These are phyloP conservation scores for Oemleria cerasiformis DNA, from an alignment of 306 rosid species.

Conservation along the genomic window DNA sequence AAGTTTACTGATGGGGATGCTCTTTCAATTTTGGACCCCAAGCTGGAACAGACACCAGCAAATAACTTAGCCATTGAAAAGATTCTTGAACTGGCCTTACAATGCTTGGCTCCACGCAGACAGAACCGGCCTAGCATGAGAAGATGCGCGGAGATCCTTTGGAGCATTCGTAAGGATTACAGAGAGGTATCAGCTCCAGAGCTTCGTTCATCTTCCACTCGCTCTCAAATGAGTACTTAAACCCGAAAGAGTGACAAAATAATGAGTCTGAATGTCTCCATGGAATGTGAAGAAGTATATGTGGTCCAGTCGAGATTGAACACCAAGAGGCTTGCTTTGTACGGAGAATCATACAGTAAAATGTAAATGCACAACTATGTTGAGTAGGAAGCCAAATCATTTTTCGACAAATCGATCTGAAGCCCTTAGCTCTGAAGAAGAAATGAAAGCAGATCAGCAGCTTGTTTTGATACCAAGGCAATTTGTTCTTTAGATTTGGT, in stretches of 20 bases:
- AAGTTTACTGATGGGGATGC: conserved; percentile 66
- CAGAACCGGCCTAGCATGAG: conserved; percentile 89
- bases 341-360: not conserved
- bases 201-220: conserved; percentile 54
- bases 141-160: conserved; percentile 86
- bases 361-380: not conserved
- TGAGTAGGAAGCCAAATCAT: conserved; percentile 6
- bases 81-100: conserved; percentile 82
- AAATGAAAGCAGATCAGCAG: not conserved
- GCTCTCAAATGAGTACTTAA: conserved; percentile 47
- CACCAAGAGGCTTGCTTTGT: not conserved
- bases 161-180: conserved; percentile 88
- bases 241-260: conserved; percentile 26
- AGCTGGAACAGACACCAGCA: conserved; percentile 48
- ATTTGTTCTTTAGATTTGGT: conserved; percentile 12
- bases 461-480: not conserved
- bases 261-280: conserved; percentile 2
- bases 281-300: conserved; percentile 4
- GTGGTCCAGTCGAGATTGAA: not conserved
- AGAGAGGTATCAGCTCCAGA: conserved; percentile 54
- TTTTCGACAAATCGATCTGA: conserved; percentile 4
- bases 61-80: conserved; percentile 59
- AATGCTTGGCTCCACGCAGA: conserved; percentile 89
- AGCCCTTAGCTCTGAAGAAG: not conserved
- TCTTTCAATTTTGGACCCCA: conserved; percentile 61